Conservation (phyloP, 768 basidiomycete genomes). For the Leccinum barrowsii region DNA sequence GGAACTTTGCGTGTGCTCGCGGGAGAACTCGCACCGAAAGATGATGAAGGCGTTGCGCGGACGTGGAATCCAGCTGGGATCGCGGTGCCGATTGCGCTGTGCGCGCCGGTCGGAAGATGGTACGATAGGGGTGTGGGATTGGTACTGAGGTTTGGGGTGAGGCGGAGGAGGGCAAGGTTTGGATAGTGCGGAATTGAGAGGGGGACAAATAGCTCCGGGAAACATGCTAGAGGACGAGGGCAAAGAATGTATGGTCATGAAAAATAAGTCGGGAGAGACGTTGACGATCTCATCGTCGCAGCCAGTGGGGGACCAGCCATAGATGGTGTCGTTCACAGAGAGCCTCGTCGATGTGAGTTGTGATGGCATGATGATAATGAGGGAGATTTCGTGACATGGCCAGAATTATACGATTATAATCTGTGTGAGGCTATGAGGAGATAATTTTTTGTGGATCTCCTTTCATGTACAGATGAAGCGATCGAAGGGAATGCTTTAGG, state of each 20-base stretch:
- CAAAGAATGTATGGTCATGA: slow-evolving; percentile 6
- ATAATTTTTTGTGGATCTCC: neutral
- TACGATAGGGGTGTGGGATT: slow-evolving; percentile 11
- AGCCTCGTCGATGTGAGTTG: slow-evolving; percentile 6
- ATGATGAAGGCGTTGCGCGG: slow-evolving; percentile 72
- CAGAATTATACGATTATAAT: neutral
- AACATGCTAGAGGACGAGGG: neutral
- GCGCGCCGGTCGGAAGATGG: slow-evolving; percentile 40
- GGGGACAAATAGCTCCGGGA: slow-evolving; percentile 13
- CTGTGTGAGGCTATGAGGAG: neutral
- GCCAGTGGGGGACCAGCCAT: slow-evolving; percentile 28
- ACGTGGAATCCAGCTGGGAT: slow-evolving; percentile 61
- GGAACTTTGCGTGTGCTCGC: slow-evolving; percentile 36
- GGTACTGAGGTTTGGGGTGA: neutral
- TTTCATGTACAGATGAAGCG: neutral
- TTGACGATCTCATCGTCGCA: slow-evolving; percentile 29
- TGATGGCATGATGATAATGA: neutral
- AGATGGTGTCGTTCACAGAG: slow-evolving; percentile 8
- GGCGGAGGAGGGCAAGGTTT: neutral
- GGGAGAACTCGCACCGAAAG: slow-evolving; percentile 65
- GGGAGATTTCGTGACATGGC: neutral
- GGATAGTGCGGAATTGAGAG: slow-evolving; percentile 5
- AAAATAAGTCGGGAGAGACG: slow-evolving; percentile 16
- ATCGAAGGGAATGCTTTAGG: neutral
- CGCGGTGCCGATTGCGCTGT: slow-evolving; percentile 38